Conservation (phyloP, 208 protist genomes). For the Leishmania aethiopica region DNA sequence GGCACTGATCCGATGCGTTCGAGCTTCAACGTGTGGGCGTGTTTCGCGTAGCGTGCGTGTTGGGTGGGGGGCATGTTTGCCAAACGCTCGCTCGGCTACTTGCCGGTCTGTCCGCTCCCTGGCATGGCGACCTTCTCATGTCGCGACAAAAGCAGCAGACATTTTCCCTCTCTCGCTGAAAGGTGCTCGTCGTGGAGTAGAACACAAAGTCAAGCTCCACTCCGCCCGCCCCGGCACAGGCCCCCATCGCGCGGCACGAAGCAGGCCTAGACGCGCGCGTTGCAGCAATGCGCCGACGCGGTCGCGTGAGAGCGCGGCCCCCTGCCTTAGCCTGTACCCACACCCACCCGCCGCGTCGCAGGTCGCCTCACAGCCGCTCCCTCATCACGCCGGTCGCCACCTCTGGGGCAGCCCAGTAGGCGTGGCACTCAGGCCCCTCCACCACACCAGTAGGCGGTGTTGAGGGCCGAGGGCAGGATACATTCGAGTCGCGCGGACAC, state of each 20-base stretch:
- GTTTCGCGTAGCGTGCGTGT: background rate
- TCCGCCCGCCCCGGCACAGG: background rate
- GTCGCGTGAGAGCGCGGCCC: background rate
- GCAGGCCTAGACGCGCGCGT: background rate
- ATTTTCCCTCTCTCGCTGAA: background rate
- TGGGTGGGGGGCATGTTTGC: background rate
- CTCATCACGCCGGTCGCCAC: background rate
- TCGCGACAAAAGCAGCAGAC: background rate
- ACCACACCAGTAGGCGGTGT: background rate
- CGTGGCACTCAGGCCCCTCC: background rate
- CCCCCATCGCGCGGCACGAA: background rate
- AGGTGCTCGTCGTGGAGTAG: background rate
- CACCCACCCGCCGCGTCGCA: background rate
- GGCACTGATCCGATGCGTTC: constrained; percentile 10
- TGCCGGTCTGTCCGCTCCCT: background rate
- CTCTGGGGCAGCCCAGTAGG: background rate
- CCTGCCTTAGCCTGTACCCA: background rate
- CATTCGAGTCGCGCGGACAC: background rate
- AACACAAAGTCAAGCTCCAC: background rate
- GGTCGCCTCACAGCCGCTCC: background rate
- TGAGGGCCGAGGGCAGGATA: background rate
- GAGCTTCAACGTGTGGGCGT: background rate
- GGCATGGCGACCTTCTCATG: background rate
- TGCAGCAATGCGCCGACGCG: background rate
- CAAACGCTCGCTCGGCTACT: background rate